These are phyloP conservation scores for Eucalyptus cloeziana DNA, from an alignment of 345 rosid species.

Conservation along the genomic window DNA sequence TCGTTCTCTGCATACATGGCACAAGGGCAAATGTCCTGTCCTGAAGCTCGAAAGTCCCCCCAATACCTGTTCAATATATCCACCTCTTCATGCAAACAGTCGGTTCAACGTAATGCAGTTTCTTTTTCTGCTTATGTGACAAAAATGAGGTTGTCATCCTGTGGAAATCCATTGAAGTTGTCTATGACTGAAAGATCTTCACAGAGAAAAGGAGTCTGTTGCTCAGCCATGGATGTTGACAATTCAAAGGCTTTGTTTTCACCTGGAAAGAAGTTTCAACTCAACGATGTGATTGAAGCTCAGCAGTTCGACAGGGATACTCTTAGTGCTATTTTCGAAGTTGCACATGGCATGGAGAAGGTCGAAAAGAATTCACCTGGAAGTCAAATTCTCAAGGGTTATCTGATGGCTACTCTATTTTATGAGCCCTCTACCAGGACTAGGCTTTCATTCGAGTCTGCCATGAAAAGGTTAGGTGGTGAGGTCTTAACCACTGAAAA, in stretches of 20 bases:
- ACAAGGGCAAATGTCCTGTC: background rate
- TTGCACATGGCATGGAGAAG: conserved; percentile 79
- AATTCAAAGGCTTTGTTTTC: background rate
- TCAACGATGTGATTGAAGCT: conserved; percentile 83
- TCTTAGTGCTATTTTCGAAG: conserved; percentile 66
- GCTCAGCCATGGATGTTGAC: conserved; percentile 25
- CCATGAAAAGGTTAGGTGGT: conserved; percentile 93
- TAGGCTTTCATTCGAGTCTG: conserved; percentile 95
- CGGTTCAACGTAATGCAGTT: background rate
- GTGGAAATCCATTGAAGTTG: conserved; percentile 5
- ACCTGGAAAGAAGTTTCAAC: conserved; percentile 53
- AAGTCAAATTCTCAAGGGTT: conserved; percentile 77
- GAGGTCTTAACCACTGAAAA: conserved; percentile 96
- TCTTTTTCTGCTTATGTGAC: conserved; percentile 1
- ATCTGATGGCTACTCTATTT: conserved; percentile 87
- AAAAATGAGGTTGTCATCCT: conserved; percentile 3
- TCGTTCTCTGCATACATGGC: background rate
- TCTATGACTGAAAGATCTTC: background rate
- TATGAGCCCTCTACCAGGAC: conserved; percentile 98
- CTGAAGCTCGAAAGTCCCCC: background rate
- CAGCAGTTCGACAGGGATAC: conserved; percentile 82
- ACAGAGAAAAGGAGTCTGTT: conserved; percentile 5
- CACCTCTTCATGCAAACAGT: background rate
- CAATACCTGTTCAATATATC: background rate
- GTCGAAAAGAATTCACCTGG: conserved; percentile 61